Conservation (phyloP, 75 land plant species). For the Selaginella moellendorffii region DNA sequence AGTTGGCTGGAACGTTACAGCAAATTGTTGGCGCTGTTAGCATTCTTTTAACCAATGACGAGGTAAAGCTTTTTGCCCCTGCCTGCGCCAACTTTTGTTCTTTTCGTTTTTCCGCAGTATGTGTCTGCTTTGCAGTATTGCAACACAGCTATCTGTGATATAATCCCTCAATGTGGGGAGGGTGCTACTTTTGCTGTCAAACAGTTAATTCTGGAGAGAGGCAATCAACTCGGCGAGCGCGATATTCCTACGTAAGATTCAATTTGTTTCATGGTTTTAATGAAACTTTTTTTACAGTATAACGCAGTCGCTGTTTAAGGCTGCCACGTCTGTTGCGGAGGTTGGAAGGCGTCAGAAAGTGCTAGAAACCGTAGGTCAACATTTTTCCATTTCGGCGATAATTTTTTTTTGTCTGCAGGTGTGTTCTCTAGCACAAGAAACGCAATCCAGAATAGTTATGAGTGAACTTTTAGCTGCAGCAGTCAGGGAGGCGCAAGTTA, state of each 20-base stretch:
- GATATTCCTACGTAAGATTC: slow-evolving; percentile 65
- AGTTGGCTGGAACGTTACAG: slow-evolving; percentile 58
- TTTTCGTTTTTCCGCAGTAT: slow-evolving; percentile 34
- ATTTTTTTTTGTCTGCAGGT: slow-evolving; percentile 27
- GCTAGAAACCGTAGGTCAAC: slow-evolving; percentile 58
- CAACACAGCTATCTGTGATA: slow-evolving; percentile 74
- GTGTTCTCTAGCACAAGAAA: slow-evolving; percentile 68
- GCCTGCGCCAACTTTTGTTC: too few species aligned
- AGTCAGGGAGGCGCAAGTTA: slow-evolving; percentile 56
- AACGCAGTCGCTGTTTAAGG: slow-evolving; percentile 73
- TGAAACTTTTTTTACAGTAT: slow-evolving; percentile 33
- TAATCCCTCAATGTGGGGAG: slow-evolving; percentile 64
- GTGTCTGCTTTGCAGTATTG: slow-evolving; percentile 55
- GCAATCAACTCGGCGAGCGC: slow-evolving; percentile 53
- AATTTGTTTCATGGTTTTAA: neutral
- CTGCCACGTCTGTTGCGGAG: slow-evolving; percentile 48
- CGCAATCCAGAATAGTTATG: slow-evolving; percentile 57
- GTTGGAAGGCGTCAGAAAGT: slow-evolving; percentile 55
- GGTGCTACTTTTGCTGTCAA: slow-evolving; percentile 67
- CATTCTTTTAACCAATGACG: slow-evolving; percentile 51
- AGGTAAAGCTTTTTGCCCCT: slow-evolving; percentile 31
- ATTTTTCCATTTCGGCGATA: neutral
- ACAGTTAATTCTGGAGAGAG: slow-evolving; percentile 64
- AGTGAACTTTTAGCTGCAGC: slow-evolving; percentile 70
- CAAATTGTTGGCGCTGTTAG: slow-evolving; percentile 68